Base-by-base conservation (phyloP, 768 basidiomycete species). In the Inosperma sp. region DNA sequence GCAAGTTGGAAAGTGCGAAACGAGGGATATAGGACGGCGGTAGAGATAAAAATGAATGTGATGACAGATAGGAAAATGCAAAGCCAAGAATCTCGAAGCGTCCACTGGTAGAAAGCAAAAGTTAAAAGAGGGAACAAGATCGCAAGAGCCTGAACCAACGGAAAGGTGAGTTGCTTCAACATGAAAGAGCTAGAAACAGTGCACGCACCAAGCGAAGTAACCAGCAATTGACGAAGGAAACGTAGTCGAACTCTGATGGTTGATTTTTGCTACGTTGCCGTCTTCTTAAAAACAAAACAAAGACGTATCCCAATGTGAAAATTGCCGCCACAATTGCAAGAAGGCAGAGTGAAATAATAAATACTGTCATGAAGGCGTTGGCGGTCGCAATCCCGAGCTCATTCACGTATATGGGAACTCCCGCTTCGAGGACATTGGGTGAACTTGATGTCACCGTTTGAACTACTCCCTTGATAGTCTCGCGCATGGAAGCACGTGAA, bases 21-120 rank as follows among this genome's bases (percentile, higher is more conserved):
- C 48, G 73, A 62, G 2, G 80, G 73, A 56, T 78, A 75, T 19
- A 72, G 58, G 34, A 92, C 69, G 52, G 75, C 60, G 8, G 71
- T 67, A 26, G 77, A 37, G 26, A 88, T 66, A 39, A 65, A 68
- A 39, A 88, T 59, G 63, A 93, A 70, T 9, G 77, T 65, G 51
- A 94, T 60, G 52, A 86, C 85, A 2, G 93, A 88, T 33, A 97
- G 74, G 29, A 95, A 71, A 57, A 83, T 77, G 0, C 92, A 79
- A 2, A 95, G 74, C 85, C 90, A 92, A 0, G 93, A 93, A 67
- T 97, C 93, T 52, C 80, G 71, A 55, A 93, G 72, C 1, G 88
- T 89, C 90, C 93, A 97, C 65, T 97, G 93, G 65, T 86, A 93
- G 61, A 96, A 79, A 7, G 81, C 73, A 57, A 96, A 90, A 54